Conservation (phyloP, 1,284 basidiomycete genomes). For the Trichosporon faecale region DNA sequence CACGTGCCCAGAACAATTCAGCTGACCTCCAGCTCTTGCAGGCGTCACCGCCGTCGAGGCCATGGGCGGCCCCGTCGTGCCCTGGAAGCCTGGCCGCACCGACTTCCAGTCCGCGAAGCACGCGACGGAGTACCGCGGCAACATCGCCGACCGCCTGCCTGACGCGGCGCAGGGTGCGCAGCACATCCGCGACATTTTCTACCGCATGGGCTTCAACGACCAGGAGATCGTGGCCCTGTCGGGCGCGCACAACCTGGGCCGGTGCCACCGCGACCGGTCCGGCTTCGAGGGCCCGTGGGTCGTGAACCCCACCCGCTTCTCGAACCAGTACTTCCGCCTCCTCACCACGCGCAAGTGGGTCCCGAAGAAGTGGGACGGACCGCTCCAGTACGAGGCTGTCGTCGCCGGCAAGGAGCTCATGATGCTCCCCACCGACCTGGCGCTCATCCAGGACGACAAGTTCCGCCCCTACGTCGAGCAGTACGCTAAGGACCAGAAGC, state of each 20-base stretch:
- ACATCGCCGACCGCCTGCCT: conserved; percentile 51
- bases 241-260: conserved; percentile 58
- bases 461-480: conserved; percentile 54
- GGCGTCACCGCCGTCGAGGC: conserved; percentile 56
- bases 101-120: conserved; percentile 53
- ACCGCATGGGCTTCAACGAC: conserved; percentile 58
- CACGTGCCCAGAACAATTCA: neutral
- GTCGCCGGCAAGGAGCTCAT: conserved; percentile 56
- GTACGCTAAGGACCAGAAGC: conserved; percentile 57
- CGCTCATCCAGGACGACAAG: conserved; percentile 50
- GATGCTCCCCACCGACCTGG: conserved; percentile 58
- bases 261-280: conserved; percentile 55
- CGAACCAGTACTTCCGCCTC: conserved; percentile 56
- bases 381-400: conserved; percentile 54
- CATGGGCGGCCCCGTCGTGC: conserved; percentile 55
- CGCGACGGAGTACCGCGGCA: conserved; percentile 50
- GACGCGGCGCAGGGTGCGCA: conserved; percentile 55
- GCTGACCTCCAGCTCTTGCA: conserved; percentile 41
- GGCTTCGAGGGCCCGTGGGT: conserved; percentile 55
- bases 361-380: conserved; percentile 57
- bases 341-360: conserved; percentile 57
- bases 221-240: conserved; percentile 59
- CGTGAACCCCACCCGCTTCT: conserved; percentile 55
- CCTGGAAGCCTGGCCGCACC: conserved; percentile 56
- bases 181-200: conserved; percentile 56